Percentiles rank a stretch among this genome's conserved stretches.
These are phyloP conservation scores for Talaromyces nanjingensis DNA, from an alignment of 495 filamentous ascomycete species.

Conservation along the genomic window DNA sequence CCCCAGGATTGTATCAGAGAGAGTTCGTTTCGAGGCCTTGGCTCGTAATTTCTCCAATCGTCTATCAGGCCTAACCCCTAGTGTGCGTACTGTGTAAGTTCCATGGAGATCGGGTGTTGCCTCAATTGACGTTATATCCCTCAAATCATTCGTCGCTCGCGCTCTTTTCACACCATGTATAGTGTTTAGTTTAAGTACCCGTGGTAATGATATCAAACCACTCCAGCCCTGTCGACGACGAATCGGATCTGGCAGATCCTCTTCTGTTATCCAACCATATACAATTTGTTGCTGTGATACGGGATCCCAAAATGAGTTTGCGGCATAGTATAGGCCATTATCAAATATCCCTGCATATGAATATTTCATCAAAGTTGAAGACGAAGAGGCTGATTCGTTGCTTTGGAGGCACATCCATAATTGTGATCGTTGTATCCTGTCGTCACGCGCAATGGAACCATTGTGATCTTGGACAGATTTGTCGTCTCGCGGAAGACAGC, in stretches of 20 bases:
- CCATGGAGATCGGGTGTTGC: too few species aligned
- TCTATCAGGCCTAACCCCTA: too few species aligned
- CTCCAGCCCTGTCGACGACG: conserved; percentile 32
- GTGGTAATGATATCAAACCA: conserved; percentile 9
- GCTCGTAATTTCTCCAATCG: too few species aligned
- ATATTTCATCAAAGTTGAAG: conserved; percentile 16
- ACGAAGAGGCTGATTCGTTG: conserved; percentile 3
- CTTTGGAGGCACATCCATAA: conserved; percentile 27
- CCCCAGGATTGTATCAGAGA: too few species aligned
- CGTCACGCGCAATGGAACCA: conserved; percentile 13
- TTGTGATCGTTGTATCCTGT: conserved; percentile 22
- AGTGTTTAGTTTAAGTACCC: too few species aligned
- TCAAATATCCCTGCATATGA: conserved; percentile 29
- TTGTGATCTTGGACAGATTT: background rate
- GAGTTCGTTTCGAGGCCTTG: too few species aligned
- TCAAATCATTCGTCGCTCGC: too few species aligned
- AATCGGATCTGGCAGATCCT: conserved; percentile 27
- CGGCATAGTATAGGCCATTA: conserved; percentile 31
- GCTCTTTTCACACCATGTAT: too few species aligned
- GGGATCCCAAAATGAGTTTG: conserved; percentile 30
- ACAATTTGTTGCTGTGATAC: conserved; percentile 22
- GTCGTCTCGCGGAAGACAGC: conserved; percentile 18
- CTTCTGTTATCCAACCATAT: conserved; percentile 33
- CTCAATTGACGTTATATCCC: too few species aligned
- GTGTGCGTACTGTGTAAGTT: too few species aligned